phyloP scores from a whole-genome alignment of 1,139 yeast genomes.

The Arxiozyma slooffiae region DNA sequence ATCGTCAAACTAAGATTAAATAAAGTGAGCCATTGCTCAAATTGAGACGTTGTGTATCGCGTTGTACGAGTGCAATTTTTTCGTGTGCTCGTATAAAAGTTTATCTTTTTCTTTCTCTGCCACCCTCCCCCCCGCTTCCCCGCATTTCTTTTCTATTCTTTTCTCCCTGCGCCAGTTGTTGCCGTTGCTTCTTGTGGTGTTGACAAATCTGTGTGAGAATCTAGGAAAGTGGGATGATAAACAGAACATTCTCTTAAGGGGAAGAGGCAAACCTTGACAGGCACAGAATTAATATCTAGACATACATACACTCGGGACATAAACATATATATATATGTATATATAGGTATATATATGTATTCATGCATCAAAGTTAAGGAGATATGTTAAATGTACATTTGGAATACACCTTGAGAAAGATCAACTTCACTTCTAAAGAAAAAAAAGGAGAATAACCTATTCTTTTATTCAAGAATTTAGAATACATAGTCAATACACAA shows the following conservation, averaged over 20 bases:
- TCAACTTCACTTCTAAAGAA: not conserved
- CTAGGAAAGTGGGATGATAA: not conserved
- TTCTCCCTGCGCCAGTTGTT: not conserved
- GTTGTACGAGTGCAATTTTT: not conserved
- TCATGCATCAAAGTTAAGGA: not conserved
- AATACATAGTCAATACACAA: not conserved
- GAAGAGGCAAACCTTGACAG: not conserved
- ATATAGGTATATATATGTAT: not conserved
- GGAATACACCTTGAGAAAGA: not conserved
- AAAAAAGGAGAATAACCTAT: not conserved
- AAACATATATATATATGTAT: too few relatives aligned
- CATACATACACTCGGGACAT: not conserved
- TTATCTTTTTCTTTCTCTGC: not conserved
- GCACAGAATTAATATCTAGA: not conserved
- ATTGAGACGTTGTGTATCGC: not conserved
- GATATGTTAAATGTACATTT: not conserved
- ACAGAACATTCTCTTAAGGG: not conserved
- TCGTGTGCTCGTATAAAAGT: not conserved
- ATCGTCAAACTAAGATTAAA: too few relatives aligned
- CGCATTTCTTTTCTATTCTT: too few relatives aligned
- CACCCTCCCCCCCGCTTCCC: too few relatives aligned
- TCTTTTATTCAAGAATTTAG: too few relatives aligned
- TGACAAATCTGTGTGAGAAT: not conserved
- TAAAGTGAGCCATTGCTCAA: too few relatives aligned
- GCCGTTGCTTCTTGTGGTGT: not conserved